These are phyloP conservation scores for Microsporum audouinii DNA, from an alignment of 2,329 filamentous ascomycete genomes.

Conservation along the genomic window DNA sequence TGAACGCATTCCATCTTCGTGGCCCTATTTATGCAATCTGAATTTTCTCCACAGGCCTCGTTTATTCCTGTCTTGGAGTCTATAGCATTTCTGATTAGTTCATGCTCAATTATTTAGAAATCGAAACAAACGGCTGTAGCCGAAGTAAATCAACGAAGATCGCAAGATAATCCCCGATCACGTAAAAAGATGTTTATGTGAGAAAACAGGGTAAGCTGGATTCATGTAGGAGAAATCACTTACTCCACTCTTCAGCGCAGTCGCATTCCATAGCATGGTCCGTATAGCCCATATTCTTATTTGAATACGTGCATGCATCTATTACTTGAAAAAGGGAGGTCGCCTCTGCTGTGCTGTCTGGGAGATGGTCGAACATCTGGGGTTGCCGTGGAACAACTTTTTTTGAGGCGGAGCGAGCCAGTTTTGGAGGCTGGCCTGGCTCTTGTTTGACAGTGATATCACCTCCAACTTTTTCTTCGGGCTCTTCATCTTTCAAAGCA, in stretches of 20 bases:
- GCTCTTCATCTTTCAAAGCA: slow-evolving; percentile 27
- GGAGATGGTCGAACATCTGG: slow-evolving; percentile 59
- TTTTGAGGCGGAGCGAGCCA: slow-evolving; percentile 61
- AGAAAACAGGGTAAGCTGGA: slow-evolving; percentile 7
- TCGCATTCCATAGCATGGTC: slow-evolving; percentile 94
- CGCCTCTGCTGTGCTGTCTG: slow-evolving; percentile 68
- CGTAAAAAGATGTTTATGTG: background rate
- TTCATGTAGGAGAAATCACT: slow-evolving; percentile 33
- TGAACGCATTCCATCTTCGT: slow-evolving; percentile 94
- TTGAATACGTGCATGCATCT: slow-evolving; percentile 75
- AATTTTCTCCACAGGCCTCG: slow-evolving; percentile 84
- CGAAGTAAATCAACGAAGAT: background rate
- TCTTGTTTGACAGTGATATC: slow-evolving; percentile 53
- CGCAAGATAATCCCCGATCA: background rate
- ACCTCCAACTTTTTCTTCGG: slow-evolving; percentile 47
- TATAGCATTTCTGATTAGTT: slow-evolving; percentile 19
- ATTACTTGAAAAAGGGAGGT: slow-evolving; percentile 69
- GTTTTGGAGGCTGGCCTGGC: slow-evolving; percentile 56
- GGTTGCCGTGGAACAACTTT: slow-evolving; percentile 54
- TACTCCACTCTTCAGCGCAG: slow-evolving; percentile 90
- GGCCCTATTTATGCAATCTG: slow-evolving; percentile 94
- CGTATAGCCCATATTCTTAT: slow-evolving; percentile 80
- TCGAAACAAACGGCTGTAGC: background rate
- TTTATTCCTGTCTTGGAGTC: slow-evolving; percentile 49
- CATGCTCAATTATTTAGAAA: background rate